Percentiles rank a stretch among this genome's conserved stretches.
phyloP scores from a whole-genome alignment of 1,284 basidiomycete species.

The Rhodotorula sp. region DNA sequence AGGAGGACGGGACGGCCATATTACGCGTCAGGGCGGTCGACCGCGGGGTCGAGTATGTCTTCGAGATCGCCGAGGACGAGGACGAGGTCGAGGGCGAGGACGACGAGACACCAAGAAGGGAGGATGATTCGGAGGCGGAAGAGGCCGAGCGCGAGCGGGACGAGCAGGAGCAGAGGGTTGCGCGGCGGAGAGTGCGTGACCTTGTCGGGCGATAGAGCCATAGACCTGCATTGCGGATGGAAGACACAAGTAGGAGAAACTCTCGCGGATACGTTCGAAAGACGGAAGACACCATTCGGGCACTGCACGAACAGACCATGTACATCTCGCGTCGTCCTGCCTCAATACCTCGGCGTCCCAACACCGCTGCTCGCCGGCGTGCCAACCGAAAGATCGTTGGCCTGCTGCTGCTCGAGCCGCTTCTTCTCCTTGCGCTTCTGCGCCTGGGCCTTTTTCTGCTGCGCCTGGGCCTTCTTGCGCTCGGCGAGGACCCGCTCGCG shows the following conservation, averaged over 20 bases:
- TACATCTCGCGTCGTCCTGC: background rate
- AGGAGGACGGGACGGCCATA: background rate
- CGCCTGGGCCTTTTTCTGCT: slow-evolving; percentile 12
- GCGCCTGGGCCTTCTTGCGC: slow-evolving; percentile 7
- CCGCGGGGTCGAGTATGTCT: background rate
- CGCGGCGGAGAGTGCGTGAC: background rate
- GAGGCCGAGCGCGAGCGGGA: slow-evolving; percentile 1
- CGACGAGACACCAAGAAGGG: background rate
- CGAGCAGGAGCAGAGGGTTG: background rate
- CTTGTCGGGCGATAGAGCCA: background rate
- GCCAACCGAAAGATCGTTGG: slow-evolving; percentile 20
- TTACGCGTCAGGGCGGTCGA: background rate
- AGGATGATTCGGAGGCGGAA: slow-evolving; percentile 1
- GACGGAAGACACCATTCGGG: background rate
- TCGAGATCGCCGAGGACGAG: background rate
- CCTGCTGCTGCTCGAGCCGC: background rate
- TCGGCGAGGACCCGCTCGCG: slow-evolving; percentile 11
- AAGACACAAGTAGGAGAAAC: background rate
- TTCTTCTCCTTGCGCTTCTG: slow-evolving; percentile 26
- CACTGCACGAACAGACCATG: too few species aligned
- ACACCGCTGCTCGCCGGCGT: slow-evolving; percentile 12
- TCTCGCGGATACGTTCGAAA: too few species aligned
- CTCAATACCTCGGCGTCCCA: slow-evolving; percentile 3
- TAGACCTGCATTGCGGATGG: background rate
- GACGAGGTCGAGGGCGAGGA: background rate